A percentile compares a stretch with the other conserved stretches of the same genome.
Evolutionary conservation across 2,329 filamentous ascomycete genomes (phyloP).

Genomic region (Mycosphaerella sp.): DNA sequence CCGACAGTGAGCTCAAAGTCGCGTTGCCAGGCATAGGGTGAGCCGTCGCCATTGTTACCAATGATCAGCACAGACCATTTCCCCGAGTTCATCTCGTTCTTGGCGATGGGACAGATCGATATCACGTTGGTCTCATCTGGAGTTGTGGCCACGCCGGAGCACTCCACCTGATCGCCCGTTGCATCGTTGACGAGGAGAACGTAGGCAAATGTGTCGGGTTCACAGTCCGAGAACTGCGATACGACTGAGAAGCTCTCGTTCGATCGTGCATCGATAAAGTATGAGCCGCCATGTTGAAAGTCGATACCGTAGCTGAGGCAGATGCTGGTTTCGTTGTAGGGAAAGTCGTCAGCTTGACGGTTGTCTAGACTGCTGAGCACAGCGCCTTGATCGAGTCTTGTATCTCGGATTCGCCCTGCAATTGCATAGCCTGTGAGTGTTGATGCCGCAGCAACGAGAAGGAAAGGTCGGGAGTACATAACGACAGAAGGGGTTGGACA

Average conservation of each 20-base stretch:
- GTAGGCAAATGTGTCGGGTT: constrained; percentile 38
- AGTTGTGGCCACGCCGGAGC: constrained; percentile 36
- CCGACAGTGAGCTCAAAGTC: constrained; percentile 38
- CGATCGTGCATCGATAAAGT: constrained; percentile 43
- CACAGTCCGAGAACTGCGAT: constrained; percentile 42
- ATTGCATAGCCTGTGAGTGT: background rate
- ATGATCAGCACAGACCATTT: constrained; percentile 42
- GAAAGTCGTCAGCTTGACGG: constrained; percentile 6
- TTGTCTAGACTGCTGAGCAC: background rate
- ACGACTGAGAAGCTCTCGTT: constrained; percentile 40
- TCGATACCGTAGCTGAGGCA: constrained; percentile 35
- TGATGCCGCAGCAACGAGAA: constrained; percentile 4
- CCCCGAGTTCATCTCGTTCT: constrained; percentile 41
- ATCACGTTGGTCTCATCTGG: constrained; percentile 37
- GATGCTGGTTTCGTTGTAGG: constrained; percentile 10
- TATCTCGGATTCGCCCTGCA: constrained; percentile 1
- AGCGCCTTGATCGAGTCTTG: background rate
- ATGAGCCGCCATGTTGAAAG: constrained; percentile 40
- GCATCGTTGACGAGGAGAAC: constrained; percentile 38
- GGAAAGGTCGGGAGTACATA: constrained; percentile 2
- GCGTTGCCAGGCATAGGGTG: constrained; percentile 43
- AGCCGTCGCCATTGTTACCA: constrained; percentile 40
- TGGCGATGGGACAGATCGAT: constrained; percentile 41
- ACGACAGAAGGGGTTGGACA: background rate
- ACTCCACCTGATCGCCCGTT: constrained; percentile 33